Evolutionary conservation across 2,329 filamentous ascomycete genomes (phyloP).

Genomic region (Mycosphaerella arachidis): DNA sequence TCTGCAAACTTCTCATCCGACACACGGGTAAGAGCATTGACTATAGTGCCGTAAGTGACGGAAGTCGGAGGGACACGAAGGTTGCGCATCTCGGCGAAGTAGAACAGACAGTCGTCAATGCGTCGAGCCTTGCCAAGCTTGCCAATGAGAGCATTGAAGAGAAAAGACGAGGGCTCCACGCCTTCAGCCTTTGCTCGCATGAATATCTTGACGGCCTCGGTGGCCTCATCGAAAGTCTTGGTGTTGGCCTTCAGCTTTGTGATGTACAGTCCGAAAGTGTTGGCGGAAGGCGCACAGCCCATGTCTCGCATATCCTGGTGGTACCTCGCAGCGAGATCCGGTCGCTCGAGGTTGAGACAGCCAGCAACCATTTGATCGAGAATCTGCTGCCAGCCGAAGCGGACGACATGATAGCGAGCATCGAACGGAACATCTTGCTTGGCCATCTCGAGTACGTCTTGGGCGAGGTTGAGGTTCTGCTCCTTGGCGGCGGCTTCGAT

Average conservation of each 20-base stretch:
- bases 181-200: conserved; percentile 88
- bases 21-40: conserved; percentile 94
- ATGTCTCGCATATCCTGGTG: conserved; percentile 89
- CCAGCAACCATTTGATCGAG: conserved; percentile 95
- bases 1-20: conserved; percentile 97
- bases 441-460: conserved; percentile 85
- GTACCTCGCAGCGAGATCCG: conserved; percentile 74
- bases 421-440: conserved; percentile 81
- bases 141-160: conserved; percentile 97
- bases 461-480: conserved; percentile 72
- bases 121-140: conserved; percentile 97
- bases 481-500: conserved; percentile 87
- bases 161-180: conserved; percentile 90
- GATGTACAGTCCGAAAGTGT: conserved; percentile 97
- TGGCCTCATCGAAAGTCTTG: conserved; percentile 96
- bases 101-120: conserved; percentile 96
- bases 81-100: conserved; percentile 95
- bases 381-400: conserved; percentile 95
- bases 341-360: conserved; percentile 77
- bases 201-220: conserved; percentile 96
- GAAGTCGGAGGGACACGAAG: conserved; percentile 92
- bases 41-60: conserved; percentile 95
- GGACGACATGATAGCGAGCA: conserved; percentile 77
- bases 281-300: conserved; percentile 86
- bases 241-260: conserved; percentile 97